A percentile compares a stretch with the other conserved stretches of the same genome.
Conservation (phyloP, 768 basidiomycete species). For the Lepiota venenata region DNA sequence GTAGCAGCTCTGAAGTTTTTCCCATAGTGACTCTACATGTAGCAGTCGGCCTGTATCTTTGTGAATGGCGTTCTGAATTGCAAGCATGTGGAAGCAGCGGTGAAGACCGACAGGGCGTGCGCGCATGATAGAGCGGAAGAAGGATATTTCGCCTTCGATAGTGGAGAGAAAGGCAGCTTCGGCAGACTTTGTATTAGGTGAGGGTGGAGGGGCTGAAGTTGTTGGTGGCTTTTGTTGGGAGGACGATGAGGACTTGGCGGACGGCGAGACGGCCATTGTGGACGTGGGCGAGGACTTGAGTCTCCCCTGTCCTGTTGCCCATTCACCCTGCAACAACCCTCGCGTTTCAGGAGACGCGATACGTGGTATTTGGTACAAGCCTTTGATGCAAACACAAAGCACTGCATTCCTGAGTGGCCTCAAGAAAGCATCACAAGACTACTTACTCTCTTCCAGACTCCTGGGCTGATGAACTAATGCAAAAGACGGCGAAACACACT, state of each 20-base stretch:
- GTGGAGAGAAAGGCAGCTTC: conserved; percentile 56
- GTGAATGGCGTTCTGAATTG: conserved; percentile 67
- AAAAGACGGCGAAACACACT: no score
- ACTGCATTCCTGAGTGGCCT: no score
- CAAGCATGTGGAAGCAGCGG: conserved; percentile 77
- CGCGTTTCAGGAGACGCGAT: neutral
- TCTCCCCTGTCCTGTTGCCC: neutral
- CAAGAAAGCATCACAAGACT: neutral
- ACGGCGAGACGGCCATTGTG: conserved; percentile 10
- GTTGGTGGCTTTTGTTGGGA: conserved; percentile 2
- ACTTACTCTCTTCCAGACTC: neutral
- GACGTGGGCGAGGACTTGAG: neutral
- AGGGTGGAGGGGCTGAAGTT: conserved; percentile 12
- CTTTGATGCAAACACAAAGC: neutral
- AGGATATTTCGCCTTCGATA: conserved; percentile 79
- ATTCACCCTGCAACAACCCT: neutral
- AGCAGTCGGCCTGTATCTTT: conserved; percentile 66
- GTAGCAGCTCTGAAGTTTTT: conserved; percentile 68
- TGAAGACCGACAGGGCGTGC: conserved; percentile 82
- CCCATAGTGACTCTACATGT: conserved; percentile 65
- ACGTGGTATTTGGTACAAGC: conserved; percentile 4
- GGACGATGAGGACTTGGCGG: neutral
- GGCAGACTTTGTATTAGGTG: conserved; percentile 11
- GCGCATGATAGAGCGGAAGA: conserved; percentile 80
- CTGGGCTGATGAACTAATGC: no score